phyloP scores from a whole-genome alignment of 1,284 basidiomycete species.

The Kwoniella shivajii region DNA sequence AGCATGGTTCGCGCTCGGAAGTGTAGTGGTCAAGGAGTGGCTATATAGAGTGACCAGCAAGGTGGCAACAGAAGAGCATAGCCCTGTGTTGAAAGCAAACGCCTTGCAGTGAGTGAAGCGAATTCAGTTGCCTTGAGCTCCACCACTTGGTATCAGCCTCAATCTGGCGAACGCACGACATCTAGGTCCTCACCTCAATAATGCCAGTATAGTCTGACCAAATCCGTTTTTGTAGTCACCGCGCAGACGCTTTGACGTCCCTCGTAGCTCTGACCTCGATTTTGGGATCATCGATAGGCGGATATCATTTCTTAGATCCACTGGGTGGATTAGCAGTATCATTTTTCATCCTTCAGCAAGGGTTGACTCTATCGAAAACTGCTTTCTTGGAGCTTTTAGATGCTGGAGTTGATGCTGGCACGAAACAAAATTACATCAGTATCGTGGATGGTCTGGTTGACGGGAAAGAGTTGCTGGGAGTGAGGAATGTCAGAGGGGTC shows the following conservation, averaged over 20 bases:
- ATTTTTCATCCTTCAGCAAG: conserved; percentile 83
- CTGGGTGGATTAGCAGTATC: conserved; percentile 91
- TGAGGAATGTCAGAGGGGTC: conserved; percentile 71
- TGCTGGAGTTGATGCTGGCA: conserved; percentile 69
- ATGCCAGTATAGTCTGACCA: background rate
- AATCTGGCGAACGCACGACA: background rate
- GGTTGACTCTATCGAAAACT: conserved; percentile 68
- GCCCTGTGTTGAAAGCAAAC: conserved; percentile 87
- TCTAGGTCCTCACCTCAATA: background rate
- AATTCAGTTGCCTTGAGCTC: too few relatives aligned
- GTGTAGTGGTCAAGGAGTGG: conserved; percentile 87
- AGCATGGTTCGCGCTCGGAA: conserved; percentile 88
- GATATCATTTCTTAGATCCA: conserved; percentile 84
- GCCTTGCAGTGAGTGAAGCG: conserved; percentile 62
- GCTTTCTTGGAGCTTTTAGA: conserved; percentile 85
- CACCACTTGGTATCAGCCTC: background rate
- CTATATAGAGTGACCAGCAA: conserved; percentile 82
- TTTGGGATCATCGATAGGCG: conserved; percentile 76
- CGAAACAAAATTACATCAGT: conserved; percentile 60
- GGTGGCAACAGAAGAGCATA: conserved; percentile 86
- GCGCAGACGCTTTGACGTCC: conserved; percentile 90
- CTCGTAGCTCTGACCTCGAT: conserved; percentile 86
- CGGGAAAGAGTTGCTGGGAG: conserved; percentile 57
- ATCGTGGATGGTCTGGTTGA: conserved; percentile 63
- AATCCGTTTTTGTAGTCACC: conserved; percentile 62